These are phyloP conservation scores for Acacia concinna DNA, from an alignment of 331 rosid species.

Conservation along the genomic window DNA sequence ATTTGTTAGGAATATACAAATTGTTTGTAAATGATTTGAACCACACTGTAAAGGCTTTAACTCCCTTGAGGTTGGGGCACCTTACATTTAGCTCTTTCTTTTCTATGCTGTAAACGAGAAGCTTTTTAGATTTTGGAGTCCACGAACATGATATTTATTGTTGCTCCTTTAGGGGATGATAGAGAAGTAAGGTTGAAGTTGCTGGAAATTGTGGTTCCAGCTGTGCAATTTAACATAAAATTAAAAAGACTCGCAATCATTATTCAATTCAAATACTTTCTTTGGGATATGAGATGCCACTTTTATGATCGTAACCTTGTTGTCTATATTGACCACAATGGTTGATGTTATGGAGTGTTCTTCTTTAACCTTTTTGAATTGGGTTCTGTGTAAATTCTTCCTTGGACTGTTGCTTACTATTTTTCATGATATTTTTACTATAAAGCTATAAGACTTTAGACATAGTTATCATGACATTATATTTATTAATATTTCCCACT, in stretches of 20 bases:
- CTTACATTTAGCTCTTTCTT: constrained; percentile 4
- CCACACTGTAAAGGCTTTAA: neutral
- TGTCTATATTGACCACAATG: neutral
- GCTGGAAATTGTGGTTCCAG: neutral
- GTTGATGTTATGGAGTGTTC: neutral
- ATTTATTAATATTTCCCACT: constrained; percentile 16
- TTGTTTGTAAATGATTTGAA: constrained; percentile 4
- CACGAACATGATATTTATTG: neutral
- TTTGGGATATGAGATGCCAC: neutral
- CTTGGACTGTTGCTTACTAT: constrained; percentile 17
- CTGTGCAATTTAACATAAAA: neutral
- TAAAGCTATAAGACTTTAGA: constrained; percentile 12
- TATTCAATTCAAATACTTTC: constrained; percentile 11
- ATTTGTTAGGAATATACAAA: constrained; percentile 9
- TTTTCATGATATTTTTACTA: neutral
- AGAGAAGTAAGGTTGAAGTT: neutral
- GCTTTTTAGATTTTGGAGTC: neutral
- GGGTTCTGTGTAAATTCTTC: constrained; percentile 5
- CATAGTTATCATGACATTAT: constrained; percentile 10
- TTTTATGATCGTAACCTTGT: neutral
- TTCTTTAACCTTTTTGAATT: neutral
- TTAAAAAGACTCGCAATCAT: neutral
- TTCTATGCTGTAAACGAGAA: neutral
- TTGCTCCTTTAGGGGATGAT: neutral
- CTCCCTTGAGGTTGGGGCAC: constrained; percentile 4